Conservation (phyloP, 2,329 filamentous ascomycete species). For the Aspergillus pseudotamarii region DNA sequence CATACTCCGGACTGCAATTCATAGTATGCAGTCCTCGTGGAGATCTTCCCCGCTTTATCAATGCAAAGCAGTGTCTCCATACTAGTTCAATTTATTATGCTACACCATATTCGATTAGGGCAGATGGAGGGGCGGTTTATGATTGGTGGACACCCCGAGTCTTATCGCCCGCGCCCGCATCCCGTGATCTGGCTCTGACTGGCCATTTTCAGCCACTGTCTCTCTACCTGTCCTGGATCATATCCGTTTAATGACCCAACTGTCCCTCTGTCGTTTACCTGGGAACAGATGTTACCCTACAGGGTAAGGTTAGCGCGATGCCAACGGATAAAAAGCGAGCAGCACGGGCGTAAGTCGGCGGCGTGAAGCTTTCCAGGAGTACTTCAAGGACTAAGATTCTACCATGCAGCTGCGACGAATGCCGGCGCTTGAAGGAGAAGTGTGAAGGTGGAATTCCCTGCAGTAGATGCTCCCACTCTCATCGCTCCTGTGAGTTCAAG, state of each 20-base stretch:
- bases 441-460: conserved; percentile 24
- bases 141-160: neutral
- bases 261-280: neutral
- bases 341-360: conserved; percentile 8
- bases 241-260: neutral
- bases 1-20: neutral
- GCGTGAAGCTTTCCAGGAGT: neutral
- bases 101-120: neutral
- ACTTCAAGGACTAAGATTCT: neutral
- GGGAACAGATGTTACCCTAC: neutral
- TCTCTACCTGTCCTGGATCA: neutral
- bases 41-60: neutral
- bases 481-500: conserved; percentile 18
- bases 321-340: conserved; percentile 3
- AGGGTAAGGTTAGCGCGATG: neutral
- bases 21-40: neutral
- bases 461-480: conserved; percentile 17
- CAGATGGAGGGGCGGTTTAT: neutral
- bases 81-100: neutral
- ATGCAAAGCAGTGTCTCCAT: neutral
- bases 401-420: conserved; percentile 15
- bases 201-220: neutral
- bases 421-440: conserved; percentile 23
- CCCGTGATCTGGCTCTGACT: neutral
- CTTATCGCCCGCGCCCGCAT: neutral